These are phyloP conservation scores for Phytophthora parvispora DNA, from an alignment of 352 stramenopile species.

Conservation along the genomic window DNA sequence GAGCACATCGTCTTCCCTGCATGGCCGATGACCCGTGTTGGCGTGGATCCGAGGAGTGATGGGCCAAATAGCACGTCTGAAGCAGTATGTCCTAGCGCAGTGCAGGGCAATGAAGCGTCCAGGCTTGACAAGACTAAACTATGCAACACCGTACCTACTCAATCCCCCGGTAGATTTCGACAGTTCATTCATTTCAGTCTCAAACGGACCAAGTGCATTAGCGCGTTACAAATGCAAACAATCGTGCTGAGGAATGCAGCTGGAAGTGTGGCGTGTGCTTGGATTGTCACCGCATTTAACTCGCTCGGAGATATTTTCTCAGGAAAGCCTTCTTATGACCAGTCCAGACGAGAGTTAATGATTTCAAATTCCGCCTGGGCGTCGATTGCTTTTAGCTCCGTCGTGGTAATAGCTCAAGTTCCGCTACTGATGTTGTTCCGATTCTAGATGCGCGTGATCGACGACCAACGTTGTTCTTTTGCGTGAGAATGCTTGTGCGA, in stretches of 20 bases:
- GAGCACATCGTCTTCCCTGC: too few relatives aligned
- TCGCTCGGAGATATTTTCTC: constrained; percentile 25
- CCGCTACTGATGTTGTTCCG: constrained; percentile 14
- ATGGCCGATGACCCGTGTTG: too few relatives aligned
- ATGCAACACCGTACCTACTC: background rate
- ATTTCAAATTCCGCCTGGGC: constrained; percentile 17
- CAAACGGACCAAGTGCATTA: background rate
- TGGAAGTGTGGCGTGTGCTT: constrained; percentile 20
- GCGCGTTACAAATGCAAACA: constrained; percentile 3
- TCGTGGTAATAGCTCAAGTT: constrained; percentile 10
- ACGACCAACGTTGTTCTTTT: constrained; percentile 15
- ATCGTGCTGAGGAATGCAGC: constrained; percentile 11
- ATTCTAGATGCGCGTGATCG: constrained; percentile 14
- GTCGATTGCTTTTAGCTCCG: constrained; percentile 9
- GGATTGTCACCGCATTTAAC: constrained; percentile 18
- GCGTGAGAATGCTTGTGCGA: constrained; percentile 19
- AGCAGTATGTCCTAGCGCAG: background rate
- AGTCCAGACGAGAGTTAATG: constrained; percentile 20
- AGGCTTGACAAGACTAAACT: too few relatives aligned
- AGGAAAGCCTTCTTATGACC: constrained; percentile 10
- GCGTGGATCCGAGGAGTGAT: too few relatives aligned
- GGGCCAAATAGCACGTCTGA: background rate
- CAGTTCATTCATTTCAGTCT: background rate
- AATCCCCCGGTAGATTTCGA: background rate
- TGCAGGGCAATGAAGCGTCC: too few relatives aligned